phyloP scores from a whole-genome alignment of 2,329 filamentous ascomycete genomes.

The Endothia cerciana region DNA sequence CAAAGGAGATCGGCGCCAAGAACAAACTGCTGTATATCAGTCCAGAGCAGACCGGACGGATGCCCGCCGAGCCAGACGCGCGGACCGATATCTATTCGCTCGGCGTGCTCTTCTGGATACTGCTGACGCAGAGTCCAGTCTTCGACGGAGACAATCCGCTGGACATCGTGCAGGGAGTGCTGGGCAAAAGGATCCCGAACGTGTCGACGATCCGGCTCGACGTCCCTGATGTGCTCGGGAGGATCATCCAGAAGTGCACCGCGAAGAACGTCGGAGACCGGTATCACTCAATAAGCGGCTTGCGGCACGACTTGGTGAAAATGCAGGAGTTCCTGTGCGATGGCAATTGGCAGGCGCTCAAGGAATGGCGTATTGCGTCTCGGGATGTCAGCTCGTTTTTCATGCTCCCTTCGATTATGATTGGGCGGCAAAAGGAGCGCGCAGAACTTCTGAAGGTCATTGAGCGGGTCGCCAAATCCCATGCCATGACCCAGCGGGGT shows the following conservation, averaged over 20 bases:
- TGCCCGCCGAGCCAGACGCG: slow-evolving; percentile 89
- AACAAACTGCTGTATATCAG: slow-evolving; percentile 91
- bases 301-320: slow-evolving; percentile 78
- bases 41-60: slow-evolving; percentile 90
- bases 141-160: slow-evolving; percentile 81
- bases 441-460: slow-evolving; percentile 74
- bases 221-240: slow-evolving; percentile 79
- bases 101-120: slow-evolving; percentile 85
- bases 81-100: slow-evolving; percentile 93
- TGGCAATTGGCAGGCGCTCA: slow-evolving; percentile 72
- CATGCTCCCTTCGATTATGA: slow-evolving; percentile 78
- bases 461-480: slow-evolving; percentile 72
- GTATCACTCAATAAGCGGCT: slow-evolving; percentile 85
- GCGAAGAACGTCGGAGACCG: slow-evolving; percentile 85
- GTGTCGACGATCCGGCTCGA: slow-evolving; percentile 80
- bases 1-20: slow-evolving; percentile 82
- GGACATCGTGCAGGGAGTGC: slow-evolving; percentile 88
- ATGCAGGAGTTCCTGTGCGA: slow-evolving; percentile 76
- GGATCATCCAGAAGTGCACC: slow-evolving; percentile 89
- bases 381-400: slow-evolving; percentile 93
- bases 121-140: slow-evolving; percentile 77
- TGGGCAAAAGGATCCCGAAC: slow-evolving; percentile 76
- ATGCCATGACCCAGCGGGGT: slow-evolving; percentile 52
- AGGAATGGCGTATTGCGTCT: slow-evolving; percentile 75
- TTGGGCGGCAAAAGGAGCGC: slow-evolving; percentile 76